Percentiles rank a stretch among this genome's conserved stretches.
Conservation (phyloP, 164 flowering plant species). For the Piper longum region DNA sequence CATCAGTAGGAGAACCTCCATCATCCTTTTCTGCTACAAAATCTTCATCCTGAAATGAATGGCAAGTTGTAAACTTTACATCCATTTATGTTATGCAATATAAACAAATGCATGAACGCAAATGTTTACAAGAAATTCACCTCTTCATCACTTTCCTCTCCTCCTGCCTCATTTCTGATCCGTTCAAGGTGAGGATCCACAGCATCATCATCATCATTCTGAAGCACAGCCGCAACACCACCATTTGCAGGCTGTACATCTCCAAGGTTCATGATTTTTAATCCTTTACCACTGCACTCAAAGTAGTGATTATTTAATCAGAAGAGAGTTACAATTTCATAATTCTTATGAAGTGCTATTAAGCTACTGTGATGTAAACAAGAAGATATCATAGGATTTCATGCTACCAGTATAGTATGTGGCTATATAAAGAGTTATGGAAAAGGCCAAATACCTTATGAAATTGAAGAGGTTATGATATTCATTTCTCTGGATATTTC, state of each 20-base stretch:
- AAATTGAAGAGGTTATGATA: constrained; percentile 75
- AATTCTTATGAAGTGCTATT: too few species aligned
- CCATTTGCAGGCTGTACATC: constrained; percentile 36
- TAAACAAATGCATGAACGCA: background rate
- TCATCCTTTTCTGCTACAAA: constrained; percentile 83
- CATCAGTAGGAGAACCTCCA: constrained; percentile 95
- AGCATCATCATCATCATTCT: constrained; percentile 64
- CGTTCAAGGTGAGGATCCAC: constrained; percentile 93
- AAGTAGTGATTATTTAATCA: background rate
- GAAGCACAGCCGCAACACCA: constrained; percentile 59
- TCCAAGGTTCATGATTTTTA: constrained; percentile 78
- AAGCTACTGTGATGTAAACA: too few species aligned
- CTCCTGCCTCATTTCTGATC: constrained; percentile 72
- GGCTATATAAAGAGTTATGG: background rate
- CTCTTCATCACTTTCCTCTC: constrained; percentile 96
- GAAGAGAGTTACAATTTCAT: background rate
- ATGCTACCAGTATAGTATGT: too few species aligned
- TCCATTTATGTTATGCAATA: background rate
- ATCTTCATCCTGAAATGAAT: constrained; percentile 63
- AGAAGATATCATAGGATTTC: too few species aligned
- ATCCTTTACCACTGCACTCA: constrained; percentile 53
- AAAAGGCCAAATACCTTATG: constrained; percentile 39
- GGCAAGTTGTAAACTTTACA: background rate
- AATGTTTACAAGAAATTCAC: constrained; percentile 12
- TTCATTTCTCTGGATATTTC: constrained; percentile 93